Base-by-base conservation (phyloP, 169 alveolate genomes). In the Ophryocystis elektroscirrha region DNA sequence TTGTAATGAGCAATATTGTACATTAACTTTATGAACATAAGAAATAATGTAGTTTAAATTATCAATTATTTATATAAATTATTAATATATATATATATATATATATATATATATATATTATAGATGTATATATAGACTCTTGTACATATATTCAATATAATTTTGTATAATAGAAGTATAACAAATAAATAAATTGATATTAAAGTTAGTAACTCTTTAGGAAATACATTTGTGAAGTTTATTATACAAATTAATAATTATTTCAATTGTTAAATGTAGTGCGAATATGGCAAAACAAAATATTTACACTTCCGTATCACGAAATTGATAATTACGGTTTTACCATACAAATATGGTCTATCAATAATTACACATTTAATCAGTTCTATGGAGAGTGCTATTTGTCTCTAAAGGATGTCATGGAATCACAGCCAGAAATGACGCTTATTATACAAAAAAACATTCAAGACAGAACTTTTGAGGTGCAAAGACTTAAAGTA, bases 401-500 rank as follows among this genome's bases (percentile, higher is more conserved):
- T 27, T 53, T 65, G 3, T 56, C 74, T 29, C 74, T 65, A 22
- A 52, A 53, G 29, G 74, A 65, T 30, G 48, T 47, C 25, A n/a
- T n/a, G 52, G 59, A 65, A 25, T 50, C 39, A 35, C 69, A 65
- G 41, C 74, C 65, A 5, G 74, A 65, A 50, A 56, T 64, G 16
- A 57, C 50, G 35, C 53, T 65, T 30, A 37, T 65, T 27, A 49
- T 65, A 18, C 54, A 59, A 37, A 51, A 62, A 24, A 55, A 53
- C 35, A 47, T 65, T 2, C 63, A 68, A n/a, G 65, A 54, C 7
- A 52, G 48, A 26, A 63, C n/a, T n/a, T n/a, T n/a, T n/a, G n/a
- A n/a, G n/a, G n/a, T 59, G 50, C 59, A 58, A 22, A 65, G 74
- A 51, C 60, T 56, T 57, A 69, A 65, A 54, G 74, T 65, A 0